phyloP scores from a whole-genome alignment of 768 basidiomycete species.

The Serendipita vermifera region DNA sequence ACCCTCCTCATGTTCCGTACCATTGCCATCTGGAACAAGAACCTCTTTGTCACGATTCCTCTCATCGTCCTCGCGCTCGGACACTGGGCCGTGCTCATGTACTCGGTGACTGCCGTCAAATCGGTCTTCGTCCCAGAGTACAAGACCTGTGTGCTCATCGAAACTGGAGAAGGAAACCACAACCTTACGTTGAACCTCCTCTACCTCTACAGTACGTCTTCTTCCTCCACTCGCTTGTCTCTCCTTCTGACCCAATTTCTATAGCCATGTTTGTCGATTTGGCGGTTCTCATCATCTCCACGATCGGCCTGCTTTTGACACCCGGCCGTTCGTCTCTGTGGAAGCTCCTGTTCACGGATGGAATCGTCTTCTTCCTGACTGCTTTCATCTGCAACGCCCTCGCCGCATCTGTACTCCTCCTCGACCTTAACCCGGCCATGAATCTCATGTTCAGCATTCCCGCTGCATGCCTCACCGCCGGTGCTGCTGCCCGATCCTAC shows the following conservation, averaged over 20 bases:
- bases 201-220: conserved; percentile 3
- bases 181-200: conserved; percentile 3
- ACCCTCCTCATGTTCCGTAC: conserved; percentile 21
- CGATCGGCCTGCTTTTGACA: not conserved
- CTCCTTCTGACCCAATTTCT: not conserved
- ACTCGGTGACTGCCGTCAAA: conserved; percentile 29
- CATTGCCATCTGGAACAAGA: conserved; percentile 55
- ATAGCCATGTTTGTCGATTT: conserved; percentile 9
- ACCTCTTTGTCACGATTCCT: conserved; percentile 36
- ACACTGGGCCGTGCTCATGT: conserved; percentile 58
- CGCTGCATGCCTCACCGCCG: conserved; percentile 27
- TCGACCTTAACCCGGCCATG: conserved; percentile 56
- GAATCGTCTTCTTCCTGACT: conserved; percentile 45
- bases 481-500: conserved; percentile 9
- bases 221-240: not conserved
- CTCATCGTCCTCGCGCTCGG: conserved; percentile 48
- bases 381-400: conserved; percentile 35
- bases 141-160: conserved; percentile 12
- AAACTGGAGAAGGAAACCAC: conserved; percentile 5
- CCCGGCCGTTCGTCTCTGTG: conserved; percentile 4
- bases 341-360: conserved; percentile 38
- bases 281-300: not conserved
- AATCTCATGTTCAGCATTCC: conserved; percentile 53
- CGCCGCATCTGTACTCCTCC: conserved; percentile 50
- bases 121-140: not conserved